phyloP scores from a whole-genome alignment of 2,329 filamentous ascomycete genomes.

The Sphaerostilbella broomeana region DNA sequence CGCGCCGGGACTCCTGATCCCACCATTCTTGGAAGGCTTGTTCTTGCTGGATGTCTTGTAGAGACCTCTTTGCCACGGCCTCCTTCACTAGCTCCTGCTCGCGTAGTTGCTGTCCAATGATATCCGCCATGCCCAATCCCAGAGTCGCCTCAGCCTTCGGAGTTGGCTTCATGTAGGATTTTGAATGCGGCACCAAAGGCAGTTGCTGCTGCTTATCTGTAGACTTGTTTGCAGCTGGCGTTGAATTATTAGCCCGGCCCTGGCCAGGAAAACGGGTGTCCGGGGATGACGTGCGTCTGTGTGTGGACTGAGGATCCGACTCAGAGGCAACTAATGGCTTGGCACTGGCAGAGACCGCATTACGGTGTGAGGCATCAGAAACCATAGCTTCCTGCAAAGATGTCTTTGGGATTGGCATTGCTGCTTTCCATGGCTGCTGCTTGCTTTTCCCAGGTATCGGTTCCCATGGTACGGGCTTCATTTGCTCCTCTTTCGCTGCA shows the following conservation, averaged over 20 bases:
- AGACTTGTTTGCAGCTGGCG: constrained; percentile 22
- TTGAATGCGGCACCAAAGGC: constrained; percentile 52
- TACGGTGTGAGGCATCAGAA: constrained; percentile 21
- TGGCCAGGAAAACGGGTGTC: constrained; percentile 59
- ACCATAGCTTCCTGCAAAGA: constrained; percentile 44
- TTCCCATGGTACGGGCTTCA: constrained; percentile 39
- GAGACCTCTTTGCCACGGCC: constrained; percentile 76
- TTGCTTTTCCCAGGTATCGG: constrained; percentile 32
- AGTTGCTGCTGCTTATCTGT: constrained; percentile 29
- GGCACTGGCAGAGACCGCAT: constrained; percentile 24
- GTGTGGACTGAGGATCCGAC: constrained; percentile 31
- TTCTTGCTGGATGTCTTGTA: constrained; percentile 94
- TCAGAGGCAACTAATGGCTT: constrained; percentile 41
- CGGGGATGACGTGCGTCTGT: constrained; percentile 49
- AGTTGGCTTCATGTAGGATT: constrained; percentile 50
- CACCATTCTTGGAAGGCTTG: constrained; percentile 97
- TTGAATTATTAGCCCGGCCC: constrained; percentile 32
- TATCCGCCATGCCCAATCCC: constrained; percentile 76
- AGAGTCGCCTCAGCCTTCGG: constrained; percentile 56
- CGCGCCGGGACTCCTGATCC: constrained; percentile 73
- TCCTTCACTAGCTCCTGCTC: constrained; percentile 80
- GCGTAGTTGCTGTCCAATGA: constrained; percentile 76
- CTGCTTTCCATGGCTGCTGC: constrained; percentile 60
- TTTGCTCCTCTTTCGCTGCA: constrained; percentile 28
- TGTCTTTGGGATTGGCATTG: constrained; percentile 41